Evolutionary conservation across 371 early-diverging fungal species (phyloP).

Genomic region (Nosema muscidifuracis): DNA sequence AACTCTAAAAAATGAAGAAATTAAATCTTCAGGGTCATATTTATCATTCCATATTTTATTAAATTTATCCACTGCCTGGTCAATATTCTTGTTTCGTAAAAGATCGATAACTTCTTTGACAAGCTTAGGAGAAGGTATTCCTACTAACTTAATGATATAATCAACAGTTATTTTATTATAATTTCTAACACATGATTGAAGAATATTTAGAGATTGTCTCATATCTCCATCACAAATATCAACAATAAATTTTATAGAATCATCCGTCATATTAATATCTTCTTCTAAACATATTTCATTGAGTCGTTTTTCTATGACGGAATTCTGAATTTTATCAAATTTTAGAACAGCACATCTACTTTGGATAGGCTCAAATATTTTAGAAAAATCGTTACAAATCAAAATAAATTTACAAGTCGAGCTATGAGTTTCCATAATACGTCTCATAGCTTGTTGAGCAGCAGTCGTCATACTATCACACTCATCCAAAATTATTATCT

Average conservation of each 20-base stretch:
- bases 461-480: slow-evolving; percentile 69
- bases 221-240: slow-evolving; percentile 94
- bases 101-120: slow-evolving; percentile 21
- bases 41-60: slow-evolving; percentile 49
- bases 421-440: slow-evolving; percentile 90
- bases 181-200: slow-evolving; percentile 66
- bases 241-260: slow-evolving; percentile 72
- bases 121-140: slow-evolving; percentile 51
- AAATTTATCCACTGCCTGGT: slow-evolving; percentile 40
- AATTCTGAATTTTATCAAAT: slow-evolving; percentile 70
- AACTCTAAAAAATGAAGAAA: slow-evolving; percentile 50
- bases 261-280: slow-evolving; percentile 64
- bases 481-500: slow-evolving; percentile 93
- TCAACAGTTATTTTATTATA: slow-evolving; percentile 12
- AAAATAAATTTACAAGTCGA: slow-evolving; percentile 87
- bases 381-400: slow-evolving; percentile 87
- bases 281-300: slow-evolving; percentile 74
- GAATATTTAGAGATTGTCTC: slow-evolving; percentile 91
- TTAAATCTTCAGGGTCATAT: slow-evolving; percentile 54
- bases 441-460: slow-evolving; percentile 77
- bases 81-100: slow-evolving; percentile 35
- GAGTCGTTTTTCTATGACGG: slow-evolving; percentile 71
- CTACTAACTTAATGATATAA: slow-evolving; percentile 46
- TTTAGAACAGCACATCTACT: slow-evolving; percentile 87
- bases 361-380: slow-evolving; percentile 97